Base-by-base conservation (phyloP, 176 grass and related monocot species). In the Phyllostachys edulis region DNA sequence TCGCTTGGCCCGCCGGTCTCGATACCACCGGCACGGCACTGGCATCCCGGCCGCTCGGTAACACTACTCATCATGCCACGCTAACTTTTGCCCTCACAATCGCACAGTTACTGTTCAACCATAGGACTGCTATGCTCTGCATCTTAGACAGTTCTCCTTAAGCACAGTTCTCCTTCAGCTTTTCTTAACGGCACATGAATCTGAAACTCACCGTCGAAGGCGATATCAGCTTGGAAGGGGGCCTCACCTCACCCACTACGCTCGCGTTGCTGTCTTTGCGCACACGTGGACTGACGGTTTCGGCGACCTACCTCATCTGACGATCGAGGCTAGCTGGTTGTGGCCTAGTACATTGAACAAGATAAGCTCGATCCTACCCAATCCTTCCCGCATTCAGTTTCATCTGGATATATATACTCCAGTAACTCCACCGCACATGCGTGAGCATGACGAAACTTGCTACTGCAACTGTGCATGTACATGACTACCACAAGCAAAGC, bases 1-100 rank as follows among this genome's bases (percentile, higher is more conserved):
- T 4, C 56, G 13, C 29, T 2, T 24, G 12, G 27, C 5, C 16
- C n/a, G 54, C 7, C 37, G 70, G 69, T 47, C 70, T 45, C 49
- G 5, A 46, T 13, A 23, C 85, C 69, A 17, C 84, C 77, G 50
- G 76, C 57, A 86, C 55, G 23, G 3, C 69, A 23, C 55, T 15
- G 65, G 23, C 65, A 23, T 21, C 18, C 54, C 54, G 26, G 0
- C 15, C 9, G 7, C 7, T 0, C 16, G 8, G 4, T 1, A 23
- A n/a, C 18, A 36, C 17, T 5, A 9, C 2, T 12, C 13, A 2
- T 27, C 59, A 1, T 61, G 57, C 57, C 3, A 23, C 4, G 21
- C 21, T 23, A 23, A 14, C 55, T 55, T 8, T 21, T 55, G 18
- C 52, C 17, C 0, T 20, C 17, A 56, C 6, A 21, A 21, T 55